phyloP scores from a whole-genome alignment of 805 yeast species.

The Starmerella vitae region DNA sequence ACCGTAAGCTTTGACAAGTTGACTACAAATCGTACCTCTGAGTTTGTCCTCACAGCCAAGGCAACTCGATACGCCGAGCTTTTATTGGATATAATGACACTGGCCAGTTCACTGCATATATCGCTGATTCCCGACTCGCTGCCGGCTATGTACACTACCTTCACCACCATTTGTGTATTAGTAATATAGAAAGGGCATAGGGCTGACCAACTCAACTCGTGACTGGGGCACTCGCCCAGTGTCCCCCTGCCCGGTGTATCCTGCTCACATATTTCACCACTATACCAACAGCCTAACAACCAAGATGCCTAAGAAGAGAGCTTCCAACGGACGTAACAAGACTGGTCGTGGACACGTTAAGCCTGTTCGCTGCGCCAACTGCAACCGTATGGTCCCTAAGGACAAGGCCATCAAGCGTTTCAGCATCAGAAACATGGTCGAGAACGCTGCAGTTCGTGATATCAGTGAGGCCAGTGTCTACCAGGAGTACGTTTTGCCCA shows the following conservation, averaged over 20 bases:
- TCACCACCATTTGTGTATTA: background rate
- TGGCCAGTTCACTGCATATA: slow-evolving; percentile 3
- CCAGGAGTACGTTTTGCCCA: slow-evolving; percentile 98
- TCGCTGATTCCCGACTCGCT: background rate
- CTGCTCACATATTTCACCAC: slow-evolving; percentile 9
- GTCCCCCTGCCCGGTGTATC: background rate
- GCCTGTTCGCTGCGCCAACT: slow-evolving; percentile 99
- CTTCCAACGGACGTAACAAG: slow-evolving; percentile 99
- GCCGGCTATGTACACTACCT: slow-evolving; percentile 2
- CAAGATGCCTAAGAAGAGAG: slow-evolving; percentile 99
- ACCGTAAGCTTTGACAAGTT: background rate
- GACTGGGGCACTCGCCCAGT: too few species aligned
- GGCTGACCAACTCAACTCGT: background rate
- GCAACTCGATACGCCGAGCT: background rate
- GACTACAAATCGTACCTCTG: background rate
- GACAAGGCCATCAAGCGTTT: slow-evolving; percentile 99
- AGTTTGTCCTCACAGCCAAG: background rate
- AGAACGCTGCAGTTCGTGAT: slow-evolving; percentile 99
- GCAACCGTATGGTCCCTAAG: slow-evolving; percentile 99
- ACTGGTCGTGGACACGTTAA: slow-evolving; percentile 99
- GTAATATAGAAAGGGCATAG: background rate
- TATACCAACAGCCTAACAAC: slow-evolving; percentile 5
- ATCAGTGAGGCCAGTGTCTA: slow-evolving; percentile 98
- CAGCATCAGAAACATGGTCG: slow-evolving; percentile 99
- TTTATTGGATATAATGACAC: background rate